Evolutionary conservation across 208 protist species (phyloP).

Genomic region (Lotmaria passim): DNA sequence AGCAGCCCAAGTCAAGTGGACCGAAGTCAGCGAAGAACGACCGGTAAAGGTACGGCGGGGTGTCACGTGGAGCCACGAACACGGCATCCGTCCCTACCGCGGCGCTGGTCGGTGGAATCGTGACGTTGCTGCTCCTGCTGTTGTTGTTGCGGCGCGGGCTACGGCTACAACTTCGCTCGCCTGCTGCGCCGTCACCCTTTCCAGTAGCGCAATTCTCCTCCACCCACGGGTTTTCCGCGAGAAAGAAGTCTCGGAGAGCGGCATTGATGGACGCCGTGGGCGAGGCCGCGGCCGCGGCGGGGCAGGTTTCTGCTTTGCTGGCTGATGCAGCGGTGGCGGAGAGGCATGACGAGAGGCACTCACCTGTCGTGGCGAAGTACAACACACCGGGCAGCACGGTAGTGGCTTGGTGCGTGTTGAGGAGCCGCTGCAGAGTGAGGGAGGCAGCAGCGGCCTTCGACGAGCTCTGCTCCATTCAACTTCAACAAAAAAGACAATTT

Average conservation of each 20-base stretch:
- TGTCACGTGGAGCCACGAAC: constrained; percentile 48
- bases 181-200: constrained; percentile 17
- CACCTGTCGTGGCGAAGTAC: constrained; percentile 64
- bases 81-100: constrained; percentile 33
- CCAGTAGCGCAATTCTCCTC: neutral
- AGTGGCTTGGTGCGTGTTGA: constrained; percentile 48
- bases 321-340: neutral
- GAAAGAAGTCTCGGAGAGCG: constrained; percentile 27
- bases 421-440: constrained; percentile 34
- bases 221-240: constrained; percentile 22
- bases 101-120: constrained; percentile 10
- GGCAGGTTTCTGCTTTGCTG: neutral
- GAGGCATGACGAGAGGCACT: constrained; percentile 31
- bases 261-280: neutral
- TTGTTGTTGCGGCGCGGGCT: neutral
- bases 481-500: neutral
- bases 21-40: constrained; percentile 95
- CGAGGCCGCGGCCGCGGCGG: neutral
- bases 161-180: no score
- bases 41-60: constrained; percentile 76
- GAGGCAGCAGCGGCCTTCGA: neutral
- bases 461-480: neutral
- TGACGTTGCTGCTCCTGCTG: neutral
- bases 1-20: constrained; percentile 84
- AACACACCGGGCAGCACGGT: constrained; percentile 61